phyloP scores from a whole-genome alignment of 1,284 basidiomycete genomes.

The Cryptococcus wingfieldii region DNA sequence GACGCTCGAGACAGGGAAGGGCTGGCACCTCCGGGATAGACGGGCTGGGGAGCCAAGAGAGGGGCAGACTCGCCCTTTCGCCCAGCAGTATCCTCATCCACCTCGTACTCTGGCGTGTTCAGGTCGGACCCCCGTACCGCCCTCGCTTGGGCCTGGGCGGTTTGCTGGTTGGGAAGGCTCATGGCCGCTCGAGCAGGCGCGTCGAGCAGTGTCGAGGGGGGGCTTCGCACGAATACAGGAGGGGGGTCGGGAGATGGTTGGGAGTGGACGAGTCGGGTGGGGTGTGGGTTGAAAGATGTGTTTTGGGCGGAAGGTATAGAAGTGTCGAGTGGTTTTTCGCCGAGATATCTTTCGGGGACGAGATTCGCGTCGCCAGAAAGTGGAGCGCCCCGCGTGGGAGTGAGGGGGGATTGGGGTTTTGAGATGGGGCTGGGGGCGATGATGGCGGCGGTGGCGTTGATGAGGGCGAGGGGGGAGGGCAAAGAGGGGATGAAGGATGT shows the following conservation, averaged over 20 bases:
- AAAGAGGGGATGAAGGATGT: conserved; percentile 10
- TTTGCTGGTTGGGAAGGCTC: conserved; percentile 37
- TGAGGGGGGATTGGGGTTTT: conserved; percentile 3
- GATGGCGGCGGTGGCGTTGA: conserved; percentile 10
- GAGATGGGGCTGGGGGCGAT: conserved; percentile 5
- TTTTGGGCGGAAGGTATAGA: conserved; percentile 11
- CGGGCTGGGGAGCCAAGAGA: conserved; percentile 30
- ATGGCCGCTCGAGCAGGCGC: conserved; percentile 43
- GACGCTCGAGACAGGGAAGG: conserved; percentile 26
- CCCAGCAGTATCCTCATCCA: conserved; percentile 16
- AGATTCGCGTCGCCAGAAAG: conserved; percentile 17
- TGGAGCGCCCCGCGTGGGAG: conserved; percentile 15
- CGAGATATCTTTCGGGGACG: conserved; percentile 20
- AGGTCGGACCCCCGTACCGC: conserved; percentile 33
- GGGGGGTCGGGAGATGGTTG: background rate
- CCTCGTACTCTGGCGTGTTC: conserved; percentile 39
- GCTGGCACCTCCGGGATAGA: conserved; percentile 7
- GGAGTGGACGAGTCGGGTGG: conserved; percentile 1
- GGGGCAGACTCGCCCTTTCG: conserved; percentile 17
- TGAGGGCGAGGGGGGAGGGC: conserved; percentile 1
- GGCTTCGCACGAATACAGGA: conserved; percentile 21
- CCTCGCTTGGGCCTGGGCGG: conserved; percentile 37
- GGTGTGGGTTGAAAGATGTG: conserved; percentile 13
- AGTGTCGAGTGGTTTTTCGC: conserved; percentile 11
- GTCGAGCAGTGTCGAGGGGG: conserved; percentile 37